Base-by-base conservation (phyloP, 257 asterid species). In the Asclepias syriaca region DNA sequence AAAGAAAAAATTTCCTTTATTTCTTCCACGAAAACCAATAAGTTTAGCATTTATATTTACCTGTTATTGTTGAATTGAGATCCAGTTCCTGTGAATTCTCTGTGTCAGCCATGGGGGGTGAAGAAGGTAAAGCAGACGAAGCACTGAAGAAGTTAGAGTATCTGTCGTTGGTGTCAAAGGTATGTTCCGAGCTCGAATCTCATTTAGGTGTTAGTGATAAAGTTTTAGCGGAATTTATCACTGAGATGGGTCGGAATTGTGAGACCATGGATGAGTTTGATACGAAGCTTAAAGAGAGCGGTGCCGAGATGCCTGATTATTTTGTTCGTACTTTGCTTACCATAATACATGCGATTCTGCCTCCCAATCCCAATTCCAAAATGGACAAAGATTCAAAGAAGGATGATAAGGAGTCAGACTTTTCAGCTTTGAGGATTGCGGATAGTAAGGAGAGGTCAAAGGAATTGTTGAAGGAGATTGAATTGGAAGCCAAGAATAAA, bases 251-350 rank as follows among this genome's bases (percentile, higher is more conserved):
- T 72, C 72, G 87, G n/a, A 75, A 77, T 5, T 90, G 94, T 68
- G 85, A 79, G 27, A 81, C 84, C 1, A 86, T 80, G 11, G 87
- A 78, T 10, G 90, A 86, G 53, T 93, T 89, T 55, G 98, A 93
- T 71, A 49, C 58, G 0, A 78, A 85, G 66, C 82, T 93, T 84
- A 93, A 87, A 59, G 83, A 84, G 56, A 83, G 77, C 34, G 97
- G 91, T 21, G 96, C 96, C 0, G 96, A 90, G 66, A 80, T 89
- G 85, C 98, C 97, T 7, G 98, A 93, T 87, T 93, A 93, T 66
- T 90, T 93, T 54, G 96, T 93, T 1, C 83, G 87, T 32, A 90
- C 96, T 12, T 81, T 93, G 22, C 89, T 93, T 5, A 91, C 96
- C 3, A 90, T 93, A 12, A 93, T 90, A 57, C 98, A 89, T 63